Evolutionary conservation across 2,329 filamentous ascomycete genomes (phyloP).

Genomic region (Penicillium hordei): DNA sequence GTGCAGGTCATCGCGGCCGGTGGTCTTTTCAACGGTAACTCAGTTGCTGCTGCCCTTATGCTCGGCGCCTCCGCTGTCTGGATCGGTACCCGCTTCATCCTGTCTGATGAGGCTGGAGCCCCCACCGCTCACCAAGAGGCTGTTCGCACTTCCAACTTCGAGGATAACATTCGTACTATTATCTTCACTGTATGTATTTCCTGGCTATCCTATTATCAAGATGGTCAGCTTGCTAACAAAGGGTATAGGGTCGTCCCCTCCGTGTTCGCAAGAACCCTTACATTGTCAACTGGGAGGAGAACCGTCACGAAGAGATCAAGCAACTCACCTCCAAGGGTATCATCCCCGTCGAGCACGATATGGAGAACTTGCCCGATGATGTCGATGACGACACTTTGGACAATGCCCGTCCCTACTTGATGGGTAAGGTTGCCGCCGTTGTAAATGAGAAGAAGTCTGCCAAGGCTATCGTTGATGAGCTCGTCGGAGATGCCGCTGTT

Average conservation of each 20-base stretch:
- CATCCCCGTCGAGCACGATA: conserved; percentile 90
- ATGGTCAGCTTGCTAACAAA: conserved; percentile 16
- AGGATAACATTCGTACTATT: conserved; percentile 94
- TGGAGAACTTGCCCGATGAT: conserved; percentile 74
- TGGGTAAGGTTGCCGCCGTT: conserved; percentile 95
- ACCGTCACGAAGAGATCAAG: conserved; percentile 87
- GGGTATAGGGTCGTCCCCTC: conserved; percentile 70
- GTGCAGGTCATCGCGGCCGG: conserved; percentile 93
- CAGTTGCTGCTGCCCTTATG: conserved; percentile 85
- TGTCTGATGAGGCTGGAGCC: conserved; percentile 90
- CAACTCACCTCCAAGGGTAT: conserved; percentile 83
- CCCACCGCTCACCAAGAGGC: conserved; percentile 93
- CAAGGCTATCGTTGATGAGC: conserved; percentile 90
- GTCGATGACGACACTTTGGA: conserved; percentile 85
- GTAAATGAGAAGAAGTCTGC: conserved; percentile 90
- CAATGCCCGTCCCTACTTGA: conserved; percentile 84
- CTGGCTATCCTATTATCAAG: background rate
- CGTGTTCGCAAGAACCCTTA: conserved; percentile 92
- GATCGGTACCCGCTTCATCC: conserved; percentile 95
- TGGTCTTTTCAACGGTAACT: conserved; percentile 89
- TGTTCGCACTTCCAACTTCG: conserved; percentile 84
- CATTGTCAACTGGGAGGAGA: conserved; percentile 93
- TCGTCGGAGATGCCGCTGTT: conserved; percentile 76
- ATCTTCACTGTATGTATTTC: conserved; percentile 73
- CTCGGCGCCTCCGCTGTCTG: conserved; percentile 90